Conservation (phyloP, 2,329 filamentous ascomycete species). For the Macrophomina phaseolina region DNA sequence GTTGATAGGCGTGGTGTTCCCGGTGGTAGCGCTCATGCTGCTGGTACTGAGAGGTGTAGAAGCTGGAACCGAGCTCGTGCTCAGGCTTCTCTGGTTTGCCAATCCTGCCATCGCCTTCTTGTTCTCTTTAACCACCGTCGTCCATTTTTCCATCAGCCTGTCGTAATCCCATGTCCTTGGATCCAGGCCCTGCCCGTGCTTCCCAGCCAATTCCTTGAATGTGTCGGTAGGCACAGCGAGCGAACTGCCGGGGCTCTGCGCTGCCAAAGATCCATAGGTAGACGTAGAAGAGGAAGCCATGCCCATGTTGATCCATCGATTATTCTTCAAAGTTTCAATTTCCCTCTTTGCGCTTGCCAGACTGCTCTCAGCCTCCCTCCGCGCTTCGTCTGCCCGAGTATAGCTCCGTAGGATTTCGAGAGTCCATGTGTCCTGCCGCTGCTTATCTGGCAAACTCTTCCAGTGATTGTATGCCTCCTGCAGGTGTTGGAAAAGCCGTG, state of each 20-base stretch:
- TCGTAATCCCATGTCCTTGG: slow-evolving; percentile 49
- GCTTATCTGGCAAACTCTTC: slow-evolving; percentile 65
- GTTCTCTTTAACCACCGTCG: slow-evolving; percentile 41
- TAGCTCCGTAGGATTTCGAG: slow-evolving; percentile 54
- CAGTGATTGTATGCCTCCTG: slow-evolving; percentile 79
- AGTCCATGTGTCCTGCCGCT: slow-evolving; percentile 52
- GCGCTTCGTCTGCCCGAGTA: slow-evolving; percentile 47
- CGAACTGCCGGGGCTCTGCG: slow-evolving; percentile 37
- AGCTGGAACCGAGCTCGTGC: slow-evolving; percentile 12
- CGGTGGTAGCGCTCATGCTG: background rate
- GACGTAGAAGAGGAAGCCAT: slow-evolving; percentile 25
- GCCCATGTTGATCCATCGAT: slow-evolving; percentile 35
- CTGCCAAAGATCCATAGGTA: slow-evolving; percentile 31
- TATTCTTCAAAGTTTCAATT: slow-evolving; percentile 48
- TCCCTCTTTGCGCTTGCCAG: slow-evolving; percentile 49
- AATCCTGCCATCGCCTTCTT: slow-evolving; percentile 38
- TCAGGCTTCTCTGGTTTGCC: slow-evolving; percentile 43
- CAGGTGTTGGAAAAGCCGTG: slow-evolving; percentile 74
- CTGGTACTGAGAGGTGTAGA: slow-evolving; percentile 1
- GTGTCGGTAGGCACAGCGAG: slow-evolving; percentile 45
- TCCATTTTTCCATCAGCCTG: slow-evolving; percentile 48
- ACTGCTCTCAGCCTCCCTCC: slow-evolving; percentile 44
- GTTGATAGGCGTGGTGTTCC: slow-evolving; percentile 8
- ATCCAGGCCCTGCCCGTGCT: slow-evolving; percentile 38
- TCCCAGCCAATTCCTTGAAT: slow-evolving; percentile 46